A percentile compares a stretch with the other conserved stretches of the same genome.
These are phyloP conservation scores for Graphilbum fragrans DNA, from an alignment of 2,329 filamentous ascomycete genomes.

Conservation along the genomic window DNA sequence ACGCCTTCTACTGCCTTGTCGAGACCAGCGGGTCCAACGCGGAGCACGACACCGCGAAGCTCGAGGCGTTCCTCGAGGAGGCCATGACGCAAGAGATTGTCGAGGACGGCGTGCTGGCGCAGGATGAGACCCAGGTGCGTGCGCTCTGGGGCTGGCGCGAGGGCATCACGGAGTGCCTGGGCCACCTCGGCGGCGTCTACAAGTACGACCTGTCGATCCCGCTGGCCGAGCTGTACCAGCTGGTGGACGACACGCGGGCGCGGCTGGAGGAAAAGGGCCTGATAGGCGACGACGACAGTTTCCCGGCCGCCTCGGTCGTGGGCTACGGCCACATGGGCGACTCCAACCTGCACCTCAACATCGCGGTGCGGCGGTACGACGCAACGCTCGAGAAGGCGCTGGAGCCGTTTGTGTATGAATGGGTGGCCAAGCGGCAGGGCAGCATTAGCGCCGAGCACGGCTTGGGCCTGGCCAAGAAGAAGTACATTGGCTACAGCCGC, in stretches of 20 bases:
- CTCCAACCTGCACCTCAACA: conserved; percentile 87
- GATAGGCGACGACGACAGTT: conserved; percentile 60
- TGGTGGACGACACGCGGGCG: conserved; percentile 75
- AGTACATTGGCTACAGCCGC: conserved; percentile 86
- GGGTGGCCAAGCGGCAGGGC: conserved; percentile 77
- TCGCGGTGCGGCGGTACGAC: conserved; percentile 72
- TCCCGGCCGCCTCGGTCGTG: conserved; percentile 78
- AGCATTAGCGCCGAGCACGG: conserved; percentile 98
- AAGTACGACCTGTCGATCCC: conserved; percentile 98
- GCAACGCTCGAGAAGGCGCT: conserved; percentile 75
- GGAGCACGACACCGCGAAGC: conserved; percentile 87
- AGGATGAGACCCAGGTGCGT: conserved; percentile 82
- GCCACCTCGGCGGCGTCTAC: conserved; percentile 89
- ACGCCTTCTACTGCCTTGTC: conserved; percentile 93
- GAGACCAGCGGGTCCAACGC: conserved; percentile 92
- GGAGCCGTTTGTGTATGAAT: conserved; percentile 96
- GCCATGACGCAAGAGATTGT: conserved; percentile 81
- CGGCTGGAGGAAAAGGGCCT: conserved; percentile 64
- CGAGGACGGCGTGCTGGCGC: conserved; percentile 77
- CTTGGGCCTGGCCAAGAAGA: conserved; percentile 87
- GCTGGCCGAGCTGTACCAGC: conserved; percentile 69
- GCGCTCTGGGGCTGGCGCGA: conserved; percentile 88
- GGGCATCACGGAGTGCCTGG: conserved; percentile 78
- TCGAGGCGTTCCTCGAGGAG: conserved; percentile 80
- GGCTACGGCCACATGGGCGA: conserved; percentile 99